Evolutionary conservation across 345 rosid genomes (phyloP), one percentile per base, ranked within the genome.

Genomic region (Physaria fendleri): DNA sequence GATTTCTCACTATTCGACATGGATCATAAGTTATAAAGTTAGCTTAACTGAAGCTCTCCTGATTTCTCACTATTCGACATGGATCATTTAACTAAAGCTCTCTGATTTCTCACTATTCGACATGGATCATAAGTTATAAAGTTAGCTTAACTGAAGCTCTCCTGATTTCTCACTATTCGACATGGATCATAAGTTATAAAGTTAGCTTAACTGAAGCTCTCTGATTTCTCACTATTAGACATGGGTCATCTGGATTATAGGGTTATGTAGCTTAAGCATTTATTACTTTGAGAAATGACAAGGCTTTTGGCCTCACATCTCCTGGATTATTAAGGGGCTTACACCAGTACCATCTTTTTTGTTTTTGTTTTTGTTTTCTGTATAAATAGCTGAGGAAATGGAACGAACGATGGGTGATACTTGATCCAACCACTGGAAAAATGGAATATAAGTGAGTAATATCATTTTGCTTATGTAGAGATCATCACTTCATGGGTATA

Each of bases 391-490:
- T 90, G 77, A 81, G 89, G 68, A 94, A 94, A 76, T 94, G 99
- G 99, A 94, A 94, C 10, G 99, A 90, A 62, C 66, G 99, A 27
- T 94, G 99, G 99, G 88, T 87, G 25, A 90, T 84, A 56, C 82
- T 94, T 46, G 97, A 94, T 66, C 99, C 99, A 8, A 94, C 97
- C 1, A 94, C 93, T 1, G 96, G 97, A 53, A 87, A 81, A 74
- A 90, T 90, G 96, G 97, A 93, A 54, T 91, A 89, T 75, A 89
- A 86, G 95, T 89, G 64, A 69, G 95, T 78, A 1, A 16, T 41
- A 32, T 73, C 28, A 18, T 1, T 52, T 52, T 52, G 18, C 34
- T 24, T 53, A 27, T 29, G 29, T 60, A 42, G 8, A 14, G 59
- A 10, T 46, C 23, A 44, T 71, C 32, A 22, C 27, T 43, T 53